Conservation (phyloP, 345 rosid genomes). For the Barbarea vulgaris region DNA sequence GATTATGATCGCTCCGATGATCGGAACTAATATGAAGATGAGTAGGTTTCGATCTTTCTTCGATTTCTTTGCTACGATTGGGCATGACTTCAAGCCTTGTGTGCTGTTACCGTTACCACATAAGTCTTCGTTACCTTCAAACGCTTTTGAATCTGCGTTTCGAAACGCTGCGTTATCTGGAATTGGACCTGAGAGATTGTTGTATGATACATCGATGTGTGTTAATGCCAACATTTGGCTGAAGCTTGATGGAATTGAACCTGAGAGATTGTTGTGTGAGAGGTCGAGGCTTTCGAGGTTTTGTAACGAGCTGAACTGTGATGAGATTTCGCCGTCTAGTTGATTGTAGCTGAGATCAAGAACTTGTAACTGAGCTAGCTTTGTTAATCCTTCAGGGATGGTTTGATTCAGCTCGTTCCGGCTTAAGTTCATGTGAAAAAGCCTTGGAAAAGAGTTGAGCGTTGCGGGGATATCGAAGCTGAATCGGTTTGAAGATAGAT, state of each 20-base stretch:
- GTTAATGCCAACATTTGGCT: slow-evolving; percentile 18
- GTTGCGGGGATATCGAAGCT: slow-evolving; percentile 27
- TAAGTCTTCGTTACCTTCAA: slow-evolving; percentile 43
- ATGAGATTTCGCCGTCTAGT: slow-evolving; percentile 42
- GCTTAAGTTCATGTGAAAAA: slow-evolving; percentile 42
- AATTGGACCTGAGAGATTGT: slow-evolving; percentile 46
- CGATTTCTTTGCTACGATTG: slow-evolving; percentile 20
- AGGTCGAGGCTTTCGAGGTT: slow-evolving; percentile 41
- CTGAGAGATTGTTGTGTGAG: slow-evolving; percentile 46
- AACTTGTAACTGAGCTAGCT: slow-evolving; percentile 18
- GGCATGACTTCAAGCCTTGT: slow-evolving; percentile 40
- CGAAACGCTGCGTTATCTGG: slow-evolving; percentile 43
- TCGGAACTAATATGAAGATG: slow-evolving; percentile 36
- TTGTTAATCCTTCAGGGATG: slow-evolving; percentile 42
- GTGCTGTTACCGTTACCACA: slow-evolving; percentile 34
- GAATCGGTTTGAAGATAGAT: slow-evolving; percentile 46
- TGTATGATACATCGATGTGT: slow-evolving; percentile 41
- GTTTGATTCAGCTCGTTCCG: slow-evolving; percentile 32
- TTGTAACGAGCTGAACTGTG: slow-evolving; percentile 25
- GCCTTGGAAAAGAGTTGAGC: slow-evolving; percentile 21
- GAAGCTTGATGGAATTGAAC: slow-evolving; percentile 42
- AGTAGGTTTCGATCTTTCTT: slow-evolving; percentile 26
- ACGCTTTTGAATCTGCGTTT: slow-evolving; percentile 34
- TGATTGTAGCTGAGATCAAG: slow-evolving; percentile 50
- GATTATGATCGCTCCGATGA: slow-evolving; percentile 33